Evolutionary conservation across 345 rosid genomes (phyloP).

Genomic region (Eucalyptus lansdowneana): DNA sequence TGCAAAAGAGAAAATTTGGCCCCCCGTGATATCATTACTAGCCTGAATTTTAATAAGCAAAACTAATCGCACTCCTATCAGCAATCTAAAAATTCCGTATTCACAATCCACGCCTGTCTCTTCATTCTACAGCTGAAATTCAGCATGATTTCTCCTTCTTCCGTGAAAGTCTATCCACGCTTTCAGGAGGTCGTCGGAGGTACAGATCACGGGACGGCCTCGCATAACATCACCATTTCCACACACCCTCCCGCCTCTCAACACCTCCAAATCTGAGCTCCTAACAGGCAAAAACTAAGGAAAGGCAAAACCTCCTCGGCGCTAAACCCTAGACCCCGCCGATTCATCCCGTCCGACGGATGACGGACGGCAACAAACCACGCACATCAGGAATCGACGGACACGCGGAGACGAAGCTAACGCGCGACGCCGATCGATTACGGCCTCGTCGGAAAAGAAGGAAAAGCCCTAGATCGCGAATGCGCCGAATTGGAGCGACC

Average conservation of each 20-base stretch:
- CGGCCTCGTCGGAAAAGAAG: neutral
- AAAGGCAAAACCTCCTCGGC: neutral
- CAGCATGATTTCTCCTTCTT: neutral
- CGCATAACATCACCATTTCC: neutral
- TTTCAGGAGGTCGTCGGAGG: neutral
- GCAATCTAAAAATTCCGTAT: neutral
- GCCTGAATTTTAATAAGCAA: neutral
- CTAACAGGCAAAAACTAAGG: neutral
- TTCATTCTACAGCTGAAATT: neutral
- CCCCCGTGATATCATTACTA: accelerated
- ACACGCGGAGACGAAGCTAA: neutral
- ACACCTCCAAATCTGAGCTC: neutral
- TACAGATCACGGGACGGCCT: neutral
- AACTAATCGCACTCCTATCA: no score
- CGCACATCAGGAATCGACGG: neutral
- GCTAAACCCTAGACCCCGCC: neutral
- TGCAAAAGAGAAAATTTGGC: neutral
- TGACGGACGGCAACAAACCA: neutral
- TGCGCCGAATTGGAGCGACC: neutral
- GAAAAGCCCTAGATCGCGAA: neutral
- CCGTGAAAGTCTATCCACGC: neutral
- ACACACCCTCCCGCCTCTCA: neutral
- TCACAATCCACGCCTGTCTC: neutral
- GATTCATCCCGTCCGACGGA: neutral
- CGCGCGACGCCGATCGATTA: neutral